Base-by-base conservation (phyloP, 352 stramenopile genomes). In the Globisporangium radiosum region DNA sequence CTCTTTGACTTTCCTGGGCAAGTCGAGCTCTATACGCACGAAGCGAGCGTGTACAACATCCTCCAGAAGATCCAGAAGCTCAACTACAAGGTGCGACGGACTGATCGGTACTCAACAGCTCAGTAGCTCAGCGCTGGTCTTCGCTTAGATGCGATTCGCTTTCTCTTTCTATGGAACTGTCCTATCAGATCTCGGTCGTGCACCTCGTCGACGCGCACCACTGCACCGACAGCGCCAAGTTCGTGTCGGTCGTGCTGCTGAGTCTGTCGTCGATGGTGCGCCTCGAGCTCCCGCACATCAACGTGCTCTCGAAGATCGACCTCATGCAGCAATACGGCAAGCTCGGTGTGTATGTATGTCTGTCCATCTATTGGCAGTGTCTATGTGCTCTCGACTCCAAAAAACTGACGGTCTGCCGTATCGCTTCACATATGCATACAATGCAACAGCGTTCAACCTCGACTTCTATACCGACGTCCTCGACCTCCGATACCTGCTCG, bases 1-100 rank as follows among this genome's bases (percentile, higher is more conserved):
- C 76, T 99, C 14, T 96, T 99, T 45, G 97, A 99, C 82, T 99
- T 98, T 81, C 97, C 97, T 2, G 97, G 97, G 0, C 97, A 99
- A 81, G 90, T 99, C 50, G 97, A 99, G 77, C 81, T 99, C 52
- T 99, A 98, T 72, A 99, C 96, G n/a, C 96, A 99, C 70, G 88
- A 99, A 58, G 84, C 91, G n/a, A 94, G 97, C 56, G 95, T 99
- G 73, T 88, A 92, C 59, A 95, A 89, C 62, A 92, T 99, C 57
- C 81, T 99, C 25, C 87, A 98, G 63, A 87, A 97, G 60, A 81
- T 99, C 57, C 78, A 97, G 66, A 94, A 94, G 56, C 86, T 95
- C 71, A 73, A 87, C 56, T 90, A 90, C 56, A 70, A 88, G 66
- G 70, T 97, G 80, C 39, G 56, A 36, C 15, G 13, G 25, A 33